phyloP scores from a whole-genome alignment of 2,329 filamentous ascomycete species.

The Claviceps quebecensis region DNA sequence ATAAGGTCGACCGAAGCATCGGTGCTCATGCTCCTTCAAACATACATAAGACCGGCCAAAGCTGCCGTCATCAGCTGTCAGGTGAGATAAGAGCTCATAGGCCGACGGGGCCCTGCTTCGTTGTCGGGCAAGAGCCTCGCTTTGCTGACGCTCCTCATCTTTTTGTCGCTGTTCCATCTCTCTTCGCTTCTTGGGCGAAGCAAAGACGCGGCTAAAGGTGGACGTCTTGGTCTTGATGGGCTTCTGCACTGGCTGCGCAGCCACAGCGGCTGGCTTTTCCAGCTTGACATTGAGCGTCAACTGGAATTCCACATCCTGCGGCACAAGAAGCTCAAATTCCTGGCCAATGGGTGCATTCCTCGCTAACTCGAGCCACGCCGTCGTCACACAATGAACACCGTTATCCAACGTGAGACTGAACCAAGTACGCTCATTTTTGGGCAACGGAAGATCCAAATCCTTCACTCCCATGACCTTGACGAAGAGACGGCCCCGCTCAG shows the following conservation, averaged over 20 bases:
- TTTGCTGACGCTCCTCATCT: constrained; percentile 59
- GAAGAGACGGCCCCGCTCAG: constrained; percentile 81
- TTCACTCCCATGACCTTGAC: constrained; percentile 99
- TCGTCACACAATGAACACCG: constrained; percentile 93
- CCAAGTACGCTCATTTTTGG: constrained; percentile 79
- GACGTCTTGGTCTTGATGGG: constrained; percentile 60
- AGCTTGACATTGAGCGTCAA: constrained; percentile 92
- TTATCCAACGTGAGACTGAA: constrained; percentile 98
- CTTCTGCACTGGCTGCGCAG: constrained; percentile 42
- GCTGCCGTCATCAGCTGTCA: constrained; percentile 82
- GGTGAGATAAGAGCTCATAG: constrained; percentile 75
- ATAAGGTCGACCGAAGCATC: constrained; percentile 78
- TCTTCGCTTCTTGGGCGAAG: constrained; percentile 92
- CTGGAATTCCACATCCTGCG: constrained; percentile 97
- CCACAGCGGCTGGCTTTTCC: constrained; percentile 57
- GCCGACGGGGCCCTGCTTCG: constrained; percentile 52
- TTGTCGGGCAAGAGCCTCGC: constrained; percentile 50
- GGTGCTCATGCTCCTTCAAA: constrained; percentile 78
- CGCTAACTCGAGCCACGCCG: constrained; percentile 84
- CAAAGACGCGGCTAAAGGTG: constrained; percentile 82
- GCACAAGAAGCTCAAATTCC: constrained; percentile 93
- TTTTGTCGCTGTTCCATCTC: constrained; percentile 76
- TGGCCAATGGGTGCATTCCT: constrained; percentile 90
- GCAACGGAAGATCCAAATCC: constrained; percentile 81
- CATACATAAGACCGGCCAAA: constrained; percentile 91